These are phyloP conservation scores for Colletotrichum brevisporum DNA, from an alignment of 2,329 filamentous ascomycete species.

Conservation along the genomic window DNA sequence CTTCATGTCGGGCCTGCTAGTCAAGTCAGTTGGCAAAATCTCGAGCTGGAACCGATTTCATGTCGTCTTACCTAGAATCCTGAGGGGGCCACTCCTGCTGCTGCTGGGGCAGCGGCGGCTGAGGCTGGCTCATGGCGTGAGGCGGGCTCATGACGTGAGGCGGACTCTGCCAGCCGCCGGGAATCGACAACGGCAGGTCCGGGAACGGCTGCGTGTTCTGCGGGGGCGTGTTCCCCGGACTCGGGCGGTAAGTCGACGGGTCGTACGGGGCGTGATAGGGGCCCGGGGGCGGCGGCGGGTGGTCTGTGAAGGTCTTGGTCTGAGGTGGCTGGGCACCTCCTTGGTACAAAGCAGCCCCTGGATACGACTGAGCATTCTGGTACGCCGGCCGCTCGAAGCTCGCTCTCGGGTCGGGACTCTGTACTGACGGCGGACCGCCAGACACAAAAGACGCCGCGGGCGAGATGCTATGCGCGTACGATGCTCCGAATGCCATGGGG, in stretches of 20 bases:
- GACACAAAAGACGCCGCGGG: slow-evolving; percentile 22
- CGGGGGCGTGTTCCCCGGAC: slow-evolving; percentile 23
- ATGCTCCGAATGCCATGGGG: slow-evolving; percentile 20
- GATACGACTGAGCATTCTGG: slow-evolving; percentile 21
- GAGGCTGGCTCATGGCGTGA: slow-evolving; percentile 3
- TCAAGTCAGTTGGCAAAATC: neutral
- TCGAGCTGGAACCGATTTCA: no score
- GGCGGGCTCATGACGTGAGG: slow-evolving; percentile 21
- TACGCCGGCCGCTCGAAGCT: slow-evolving; percentile 26
- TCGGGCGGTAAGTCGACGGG: slow-evolving; percentile 29
- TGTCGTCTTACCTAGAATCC: slow-evolving; percentile 21
- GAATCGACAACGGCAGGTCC: slow-evolving; percentile 25
- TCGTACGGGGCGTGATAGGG: slow-evolving; percentile 25
- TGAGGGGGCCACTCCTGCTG: slow-evolving; percentile 29
- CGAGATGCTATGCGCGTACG: slow-evolving; percentile 26
- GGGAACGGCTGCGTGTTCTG: slow-evolving; percentile 35
- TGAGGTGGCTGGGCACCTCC: neutral
- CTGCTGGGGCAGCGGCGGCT: slow-evolving; percentile 19
- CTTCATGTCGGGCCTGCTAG: slow-evolving; percentile 32
- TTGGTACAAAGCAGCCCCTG: slow-evolving; percentile 9
- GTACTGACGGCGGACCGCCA: slow-evolving; percentile 12
- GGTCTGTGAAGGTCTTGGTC: neutral
- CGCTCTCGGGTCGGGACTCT: slow-evolving; percentile 2
- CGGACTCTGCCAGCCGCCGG: slow-evolving; percentile 35
- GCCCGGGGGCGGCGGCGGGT: slow-evolving; percentile 2